phyloP scores from a whole-genome alignment of 2,329 filamentous ascomycete genomes.

The Clonostachys chloroleuca region DNA sequence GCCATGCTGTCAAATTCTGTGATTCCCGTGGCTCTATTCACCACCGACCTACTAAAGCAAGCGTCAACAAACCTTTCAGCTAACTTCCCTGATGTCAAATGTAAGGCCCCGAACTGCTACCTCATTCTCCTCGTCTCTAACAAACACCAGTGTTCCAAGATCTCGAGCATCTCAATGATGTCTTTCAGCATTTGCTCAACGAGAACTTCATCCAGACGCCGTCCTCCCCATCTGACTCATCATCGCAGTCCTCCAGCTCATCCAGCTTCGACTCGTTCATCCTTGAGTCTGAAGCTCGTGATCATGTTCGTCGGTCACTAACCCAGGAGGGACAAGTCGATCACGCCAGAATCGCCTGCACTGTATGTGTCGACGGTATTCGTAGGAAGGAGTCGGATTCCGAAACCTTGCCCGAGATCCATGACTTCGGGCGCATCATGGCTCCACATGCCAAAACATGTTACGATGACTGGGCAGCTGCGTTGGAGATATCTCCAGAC shows the following conservation, averaged over 20 bases:
- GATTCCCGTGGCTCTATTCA: constrained; percentile 13
- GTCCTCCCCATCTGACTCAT: constrained; percentile 6
- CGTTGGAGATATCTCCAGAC: constrained; percentile 8
- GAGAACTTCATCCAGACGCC: constrained; percentile 14
- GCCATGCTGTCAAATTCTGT: constrained; percentile 13
- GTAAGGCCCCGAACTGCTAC: constrained; percentile 1
- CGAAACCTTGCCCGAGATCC: constrained; percentile 10
- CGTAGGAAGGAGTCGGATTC: constrained; percentile 9
- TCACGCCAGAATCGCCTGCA: constrained; percentile 15
- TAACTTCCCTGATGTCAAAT: constrained; percentile 8
- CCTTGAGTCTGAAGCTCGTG: constrained; percentile 12
- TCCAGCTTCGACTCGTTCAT: constrained; percentile 13
- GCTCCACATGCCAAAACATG: constrained; percentile 17
- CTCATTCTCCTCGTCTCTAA: neutral
- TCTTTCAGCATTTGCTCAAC: constrained; percentile 14
- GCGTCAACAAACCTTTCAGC: constrained; percentile 7
- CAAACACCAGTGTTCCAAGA: constrained; percentile 9
- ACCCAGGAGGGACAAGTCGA: constrained; percentile 9
- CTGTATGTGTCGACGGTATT: constrained; percentile 13
- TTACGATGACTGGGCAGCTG: constrained; percentile 14
- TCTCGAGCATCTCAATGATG: constrained; percentile 9
- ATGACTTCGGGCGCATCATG: constrained; percentile 15
- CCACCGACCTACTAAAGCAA: constrained; percentile 3
- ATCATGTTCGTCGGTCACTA: constrained; percentile 10
- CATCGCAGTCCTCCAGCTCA: constrained; percentile 7